Conservation (phyloP, 495 filamentous ascomycete genomes). For the Tuber borchii region DNA sequence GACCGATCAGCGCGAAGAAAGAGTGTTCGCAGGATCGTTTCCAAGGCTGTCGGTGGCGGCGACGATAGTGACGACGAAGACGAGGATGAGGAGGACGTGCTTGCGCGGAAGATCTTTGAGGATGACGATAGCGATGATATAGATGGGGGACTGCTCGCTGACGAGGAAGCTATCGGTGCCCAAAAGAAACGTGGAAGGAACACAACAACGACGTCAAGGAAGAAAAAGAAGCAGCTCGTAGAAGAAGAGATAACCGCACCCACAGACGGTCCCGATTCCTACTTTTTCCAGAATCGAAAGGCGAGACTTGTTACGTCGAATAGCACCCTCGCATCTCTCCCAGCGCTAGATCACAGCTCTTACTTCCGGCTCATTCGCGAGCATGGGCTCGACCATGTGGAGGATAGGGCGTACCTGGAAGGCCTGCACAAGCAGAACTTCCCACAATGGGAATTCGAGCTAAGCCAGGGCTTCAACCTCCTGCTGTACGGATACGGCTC, state of each 20-base stretch:
- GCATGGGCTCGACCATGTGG: conserved; percentile 62
- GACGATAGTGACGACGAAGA: conserved; percentile 59
- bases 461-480: conserved; percentile 80
- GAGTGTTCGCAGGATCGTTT: conserved; percentile 53
- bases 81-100: conserved; percentile 64
- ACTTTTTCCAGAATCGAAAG: conserved; percentile 86
- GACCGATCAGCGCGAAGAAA: conserved; percentile 82
- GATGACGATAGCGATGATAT: conserved; percentile 52
- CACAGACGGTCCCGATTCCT: conserved; percentile 78
- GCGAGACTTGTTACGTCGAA: conserved; percentile 75
- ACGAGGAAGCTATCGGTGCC: conserved; percentile 42
- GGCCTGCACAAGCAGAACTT: conserved; percentile 74
- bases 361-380: conserved; percentile 68
- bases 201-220: conserved; percentile 31
- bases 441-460: conserved; percentile 87
- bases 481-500: conserved; percentile 90
- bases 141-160: conserved; percentile 43
- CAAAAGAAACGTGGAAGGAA: conserved; percentile 31
- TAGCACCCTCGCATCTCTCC: conserved; percentile 69
- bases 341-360: conserved; percentile 79
- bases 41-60: conserved; percentile 25
- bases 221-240: conserved; percentile 43
- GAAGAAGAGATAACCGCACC: conserved; percentile 53
- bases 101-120: conserved; percentile 64
- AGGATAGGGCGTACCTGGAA: conserved; percentile 64